These are phyloP conservation scores for Citropsis articulata DNA, from an alignment of 345 rosid species.

Conservation along the genomic window DNA sequence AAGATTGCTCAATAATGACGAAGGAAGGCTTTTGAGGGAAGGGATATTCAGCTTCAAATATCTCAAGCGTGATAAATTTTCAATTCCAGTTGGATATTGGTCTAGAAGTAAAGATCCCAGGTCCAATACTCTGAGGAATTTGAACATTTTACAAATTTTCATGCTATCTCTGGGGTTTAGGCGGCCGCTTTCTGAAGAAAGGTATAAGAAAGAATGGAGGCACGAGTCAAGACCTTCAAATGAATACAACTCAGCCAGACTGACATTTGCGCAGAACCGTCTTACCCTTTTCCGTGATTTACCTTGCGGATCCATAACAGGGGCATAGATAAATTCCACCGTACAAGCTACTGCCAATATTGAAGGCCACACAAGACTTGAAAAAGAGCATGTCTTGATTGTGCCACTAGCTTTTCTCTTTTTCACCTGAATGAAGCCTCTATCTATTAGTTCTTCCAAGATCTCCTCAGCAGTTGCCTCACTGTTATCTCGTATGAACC, in stretches of 20 bases:
- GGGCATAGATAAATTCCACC: not conserved
- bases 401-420: not conserved
- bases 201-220: not conserved
- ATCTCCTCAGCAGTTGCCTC: not conserved
- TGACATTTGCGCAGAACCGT: not conserved
- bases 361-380: not conserved
- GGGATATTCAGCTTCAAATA: conserved; percentile 5
- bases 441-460: not conserved
- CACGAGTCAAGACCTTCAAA: not conserved
- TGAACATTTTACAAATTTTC: too few species aligned
- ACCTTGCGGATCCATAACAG: not conserved
- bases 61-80: not conserved
- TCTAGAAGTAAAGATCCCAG: not conserved
- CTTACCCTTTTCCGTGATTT: not conserved
- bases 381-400: not conserved
- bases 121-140: too few species aligned
- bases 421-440: not conserved
- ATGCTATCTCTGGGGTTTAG: not conserved
- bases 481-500: not conserved
- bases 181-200: not conserved
- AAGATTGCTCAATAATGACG: not conserved
- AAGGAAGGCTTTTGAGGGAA: not conserved
- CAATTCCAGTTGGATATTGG: not conserved
- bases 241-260: not conserved
- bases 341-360: not conserved